Conservation (phyloP, 345 rosid genomes). For the Balakata baccata region DNA sequence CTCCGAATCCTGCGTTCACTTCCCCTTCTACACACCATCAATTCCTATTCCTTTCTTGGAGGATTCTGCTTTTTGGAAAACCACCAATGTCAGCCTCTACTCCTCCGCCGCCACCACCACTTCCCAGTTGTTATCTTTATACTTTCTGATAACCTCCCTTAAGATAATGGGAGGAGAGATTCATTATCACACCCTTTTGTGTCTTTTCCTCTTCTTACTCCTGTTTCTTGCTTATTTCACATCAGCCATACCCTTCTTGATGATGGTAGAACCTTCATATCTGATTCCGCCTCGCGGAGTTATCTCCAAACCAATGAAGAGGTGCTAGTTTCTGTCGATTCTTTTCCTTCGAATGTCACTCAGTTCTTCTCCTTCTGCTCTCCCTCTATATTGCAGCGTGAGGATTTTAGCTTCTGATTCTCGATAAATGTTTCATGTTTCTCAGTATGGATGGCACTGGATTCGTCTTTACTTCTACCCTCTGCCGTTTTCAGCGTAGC, state of each 20-base stretch:
- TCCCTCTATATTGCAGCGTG: conserved; percentile 40
- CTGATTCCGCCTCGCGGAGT: conserved; percentile 51
- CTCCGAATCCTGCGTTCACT: conserved; percentile 6
- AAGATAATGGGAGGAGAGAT: conserved; percentile 30
- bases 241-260: conserved; percentile 43
- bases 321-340: conserved; percentile 42
- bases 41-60: too few relatives aligned
- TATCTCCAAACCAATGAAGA: conserved; percentile 55
- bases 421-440: conserved; percentile 42
- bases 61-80: not conserved
- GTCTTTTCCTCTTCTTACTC: conserved; percentile 23
- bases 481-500: conserved; percentile 53
- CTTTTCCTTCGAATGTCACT: conserved; percentile 24
- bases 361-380: conserved; percentile 19
- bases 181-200: conserved; percentile 6
- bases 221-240: conserved; percentile 6
- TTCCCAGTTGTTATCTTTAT: not conserved
- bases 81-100: conserved; percentile 9
- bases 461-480: conserved; percentile 78
- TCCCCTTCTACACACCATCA: not conserved
- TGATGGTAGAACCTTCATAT: conserved; percentile 65
- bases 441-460: conserved; percentile 67
- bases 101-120: not conserved
- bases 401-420: conserved; percentile 52
- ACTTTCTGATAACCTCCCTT: conserved; percentile 1